Percentiles rank a stretch among this genome's conserved stretches.
Evolutionary conservation across 78 protist species (phyloP).

Genomic region (Chrysochromulina tobinii): DNA sequence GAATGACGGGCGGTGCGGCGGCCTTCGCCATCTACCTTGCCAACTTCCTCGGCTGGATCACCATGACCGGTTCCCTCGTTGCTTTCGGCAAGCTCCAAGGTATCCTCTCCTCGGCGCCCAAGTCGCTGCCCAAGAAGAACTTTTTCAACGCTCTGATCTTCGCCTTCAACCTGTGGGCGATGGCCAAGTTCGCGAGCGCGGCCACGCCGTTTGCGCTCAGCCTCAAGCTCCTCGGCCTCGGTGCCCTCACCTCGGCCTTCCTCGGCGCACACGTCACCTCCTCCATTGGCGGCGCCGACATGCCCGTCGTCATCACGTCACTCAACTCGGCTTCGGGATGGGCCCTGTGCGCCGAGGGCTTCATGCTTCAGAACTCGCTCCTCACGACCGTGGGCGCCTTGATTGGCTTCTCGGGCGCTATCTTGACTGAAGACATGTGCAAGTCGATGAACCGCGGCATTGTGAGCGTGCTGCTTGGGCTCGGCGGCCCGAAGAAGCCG

Average conservation of each 20-base stretch:
- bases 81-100: constrained; percentile 93
- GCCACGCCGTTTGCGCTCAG: background rate
- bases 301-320: constrained; percentile 97
- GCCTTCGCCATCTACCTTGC: constrained; percentile 24
- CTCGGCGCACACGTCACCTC: constrained; percentile 75
- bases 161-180: background rate
- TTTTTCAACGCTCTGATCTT: constrained; percentile 52
- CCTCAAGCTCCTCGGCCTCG: background rate
- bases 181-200: background rate
- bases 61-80: constrained; percentile 82
- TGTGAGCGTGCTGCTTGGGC: constrained; percentile 78
- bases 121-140: constrained; percentile 63
- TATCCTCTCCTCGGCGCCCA: constrained; percentile 51
- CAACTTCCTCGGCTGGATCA: constrained; percentile 51
- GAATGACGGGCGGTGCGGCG: background rate
- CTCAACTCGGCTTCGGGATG: constrained; percentile 88
- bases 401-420: constrained; percentile 95
- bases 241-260: constrained; percentile 40
- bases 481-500: too few species aligned
- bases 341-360: constrained; percentile 61
- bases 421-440: constrained; percentile 96
- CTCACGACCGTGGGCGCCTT: constrained; percentile 92
- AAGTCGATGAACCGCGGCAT: constrained; percentile 91
- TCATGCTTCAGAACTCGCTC: constrained; percentile 63
- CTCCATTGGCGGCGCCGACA: constrained; percentile 96